Conservation (phyloP, 495 filamentous ascomycete genomes). For the Penicillium silybi region DNA sequence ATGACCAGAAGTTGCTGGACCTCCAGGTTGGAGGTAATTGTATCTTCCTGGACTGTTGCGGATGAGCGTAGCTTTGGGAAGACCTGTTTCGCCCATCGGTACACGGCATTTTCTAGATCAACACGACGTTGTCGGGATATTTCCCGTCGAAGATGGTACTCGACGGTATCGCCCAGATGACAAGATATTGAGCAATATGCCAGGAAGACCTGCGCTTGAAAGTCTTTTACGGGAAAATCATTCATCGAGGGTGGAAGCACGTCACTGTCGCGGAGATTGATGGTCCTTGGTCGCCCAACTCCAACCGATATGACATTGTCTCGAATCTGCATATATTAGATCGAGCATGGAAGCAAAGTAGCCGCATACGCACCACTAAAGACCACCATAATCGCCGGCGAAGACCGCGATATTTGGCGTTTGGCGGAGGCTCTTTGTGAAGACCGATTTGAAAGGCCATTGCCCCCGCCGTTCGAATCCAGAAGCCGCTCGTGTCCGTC, state of each 20-base stretch:
- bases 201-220: constrained; percentile 22
- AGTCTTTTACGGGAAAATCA: constrained; percentile 24
- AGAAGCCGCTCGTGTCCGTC: constrained; percentile 29
- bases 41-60: constrained; percentile 17
- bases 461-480: constrained; percentile 28
- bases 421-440: constrained; percentile 24
- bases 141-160: constrained; percentile 23
- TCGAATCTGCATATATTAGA: constrained; percentile 16
- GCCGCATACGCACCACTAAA: constrained; percentile 18
- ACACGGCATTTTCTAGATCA: constrained; percentile 28
- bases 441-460: constrained; percentile 31
- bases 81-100: constrained; percentile 28
- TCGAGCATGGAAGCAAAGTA: no score
- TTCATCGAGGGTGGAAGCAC: constrained; percentile 28
- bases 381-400: constrained; percentile 29
- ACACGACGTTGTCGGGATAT: constrained; percentile 23
- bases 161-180: constrained; percentile 27
- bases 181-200: constrained; percentile 26
- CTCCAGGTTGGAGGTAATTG: constrained; percentile 15
- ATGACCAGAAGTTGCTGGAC: constrained; percentile 25
- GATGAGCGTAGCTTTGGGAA: constrained; percentile 22
- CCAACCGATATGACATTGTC: constrained; percentile 31
- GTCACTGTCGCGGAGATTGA: constrained; percentile 28
- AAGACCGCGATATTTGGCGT: constrained; percentile 22
- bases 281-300: constrained; percentile 26